Evolutionary conservation across 192 early-diverging fungal genomes (phyloP), one percentile per base, ranked within the genome.

Genomic region (Backusella luteola): DNA sequence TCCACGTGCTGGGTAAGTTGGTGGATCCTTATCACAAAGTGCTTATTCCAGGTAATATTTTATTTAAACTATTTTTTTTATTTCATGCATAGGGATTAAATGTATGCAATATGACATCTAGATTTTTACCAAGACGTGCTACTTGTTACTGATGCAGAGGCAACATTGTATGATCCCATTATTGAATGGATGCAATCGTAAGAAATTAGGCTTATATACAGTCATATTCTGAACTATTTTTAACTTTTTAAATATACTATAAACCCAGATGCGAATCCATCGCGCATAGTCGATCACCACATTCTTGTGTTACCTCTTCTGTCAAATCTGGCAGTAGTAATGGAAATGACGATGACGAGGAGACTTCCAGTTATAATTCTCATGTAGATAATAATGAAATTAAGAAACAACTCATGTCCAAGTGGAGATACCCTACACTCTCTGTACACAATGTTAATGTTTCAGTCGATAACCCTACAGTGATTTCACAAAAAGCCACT

Each of bases 391-490:
- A 35, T 21, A 68, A 76, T 35, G 21, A 35, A 59, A 42, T 77
- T 1, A 77, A 77, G 53, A 66, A 67, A 21, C 12, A 73, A 69
- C 80, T 93, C 77, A 89, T 93, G 92, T 85, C 86, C 53, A 87
- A 90, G 26, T 93, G 92, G 92, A 86, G 92, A 11, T 89, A 87
- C 66, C 92, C 92, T 2, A 86, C 92, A 63, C 81, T 93, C 68
- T 89, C 91, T 6, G 87, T 93, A 59, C 92, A 93, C 67, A 89
- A 91, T 73, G 86, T 93, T 35, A 88, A 92, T 67, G 90, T 92
- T 15, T 91, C 89, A 2, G 89, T 88, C 1, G 87, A 87, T 67
- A 90, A 93, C 76, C 79, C 88, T 17, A 91, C 92, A 32, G 82
- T 93, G 69, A 92, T 92, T 38, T 90, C 92, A 17, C 86, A 86